Evolutionary conservation across 176 grass and related monocot species (phyloP), one percentile per base, ranked within the genome.

Genomic region (Alopecurus myosuroides): DNA sequence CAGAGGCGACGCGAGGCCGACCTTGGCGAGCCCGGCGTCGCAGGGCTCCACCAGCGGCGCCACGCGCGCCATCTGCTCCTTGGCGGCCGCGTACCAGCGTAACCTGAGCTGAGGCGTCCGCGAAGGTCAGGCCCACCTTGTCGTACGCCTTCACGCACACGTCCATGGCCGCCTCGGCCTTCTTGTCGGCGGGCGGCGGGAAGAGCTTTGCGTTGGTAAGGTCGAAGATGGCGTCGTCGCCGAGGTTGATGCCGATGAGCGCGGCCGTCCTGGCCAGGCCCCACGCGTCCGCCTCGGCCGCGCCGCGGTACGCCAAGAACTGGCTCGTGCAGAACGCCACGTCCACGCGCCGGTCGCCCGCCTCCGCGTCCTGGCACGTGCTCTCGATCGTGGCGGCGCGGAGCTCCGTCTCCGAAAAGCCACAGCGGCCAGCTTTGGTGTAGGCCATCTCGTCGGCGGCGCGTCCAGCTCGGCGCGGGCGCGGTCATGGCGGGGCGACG

Each of bases 381-480:
- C 85, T 86, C 74, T 90, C 83, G 83, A 90, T 82, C 14, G 72
- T 77, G 41, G 72, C 88, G 33, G n/a, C n/a, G n/a, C n/a, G n/a
- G n/a, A n/a, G n/a, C n/a, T n/a, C n/a, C n/a, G n/a, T n/a, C n/a
- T n/a, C n/a, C n/a, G n/a, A n/a, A n/a, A n/a, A n/a, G n/a, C n/a
- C n/a, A n/a, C n/a, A n/a, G n/a, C n/a, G n/a, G n/a, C n/a, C n/a
- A n/a, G n/a, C n/a, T n/a, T n/a, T n/a, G n/a, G n/a, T n/a, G n/a
- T n/a, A n/a, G n/a, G n/a, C n/a, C n/a, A n/a, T n/a, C n/a, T n/a
- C n/a, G n/a, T n/a, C n/a, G n/a, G n/a, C n/a, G n/a, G n/a, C n/a
- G n/a, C n/a, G n/a, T n/a, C n/a, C n/a, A n/a, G n/a, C n/a, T n/a
- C n/a, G n/a, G n/a, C n/a, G n/a, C n/a, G n/a, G n/a, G n/a, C n/a